Base-by-base conservation (phyloP, 306 rosid species). In the Prunus fruticosa region DNA sequence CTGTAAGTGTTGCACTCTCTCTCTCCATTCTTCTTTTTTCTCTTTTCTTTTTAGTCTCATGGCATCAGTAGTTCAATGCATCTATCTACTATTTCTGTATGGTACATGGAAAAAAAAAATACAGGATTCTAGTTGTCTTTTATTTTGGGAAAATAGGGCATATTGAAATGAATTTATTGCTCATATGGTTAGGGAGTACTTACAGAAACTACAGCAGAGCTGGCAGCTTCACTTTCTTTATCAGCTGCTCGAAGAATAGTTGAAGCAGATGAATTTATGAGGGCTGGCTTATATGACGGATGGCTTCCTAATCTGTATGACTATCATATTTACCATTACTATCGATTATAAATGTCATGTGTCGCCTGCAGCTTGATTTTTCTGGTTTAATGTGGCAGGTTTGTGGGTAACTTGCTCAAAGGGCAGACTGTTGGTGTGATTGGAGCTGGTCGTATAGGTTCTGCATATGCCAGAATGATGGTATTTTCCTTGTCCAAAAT, bases 391-490 rank as follows among this genome's bases (percentile, higher is more conserved):
- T 75, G 61, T 54, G 67, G 22, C 67, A 95, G 99, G 80, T 95
- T 86, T 88, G 99, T 96, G 67, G 99, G 98, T 27, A 96, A 96
- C 85, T 82, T 96, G 85, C 96, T 96, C 60, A 96, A 92, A 70
- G 99, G 99, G 72, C 99, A 92, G 82, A 91, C 99, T 8, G 99
- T 96, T 78, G 99, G 99, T 64, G 99, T 96, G 61, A 96, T 96
- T 78, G 99, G 99, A 77, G 99, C 99, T 65, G 98, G 99, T 51
- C 97, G 99, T 51, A 96, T 96, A 52, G 99, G 99, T 74, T 96
- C 99, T 7, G 93, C 99, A 45, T 96, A 96, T 86, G 99, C 99
- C 22, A 89, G 99, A 88, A 96, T 96, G 97, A 96, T 96, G 99
- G 99, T 92, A 88, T 71, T 60, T 34, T 34, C 41, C 45, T 64